Evolutionary conservation across 805 yeast genomes (phyloP).

Genomic region (Wickerhamiella cacticola): DNA sequence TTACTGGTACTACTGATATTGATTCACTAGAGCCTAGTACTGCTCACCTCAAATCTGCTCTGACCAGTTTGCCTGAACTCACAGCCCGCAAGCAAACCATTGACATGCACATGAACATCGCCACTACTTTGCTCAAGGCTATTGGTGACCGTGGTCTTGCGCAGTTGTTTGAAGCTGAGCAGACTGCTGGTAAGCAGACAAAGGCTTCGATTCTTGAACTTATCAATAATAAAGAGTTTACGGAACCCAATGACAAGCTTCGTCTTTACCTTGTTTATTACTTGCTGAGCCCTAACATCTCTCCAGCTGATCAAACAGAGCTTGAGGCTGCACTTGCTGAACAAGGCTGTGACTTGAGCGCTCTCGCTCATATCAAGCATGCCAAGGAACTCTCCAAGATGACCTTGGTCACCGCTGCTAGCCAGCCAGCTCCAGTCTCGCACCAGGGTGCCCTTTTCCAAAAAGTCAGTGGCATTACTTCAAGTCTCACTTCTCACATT

Average conservation of each 20-base stretch:
- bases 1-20: conserved; percentile 57
- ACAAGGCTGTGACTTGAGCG: conserved; percentile 47
- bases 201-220: conserved; percentile 44
- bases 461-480: conserved; percentile 58
- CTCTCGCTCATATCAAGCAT: conserved; percentile 64
- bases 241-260: conserved; percentile 56
- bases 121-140: conserved; percentile 70
- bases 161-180: conserved; percentile 88
- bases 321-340: conserved; percentile 51
- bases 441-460: conserved; percentile 31
- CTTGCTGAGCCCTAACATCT: conserved; percentile 33
- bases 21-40: conserved; percentile 53
- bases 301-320: conserved; percentile 42
- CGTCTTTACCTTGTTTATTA: conserved; percentile 78
- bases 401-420: conserved; percentile 27
- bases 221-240: conserved; percentile 45
- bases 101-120: conserved; percentile 94
- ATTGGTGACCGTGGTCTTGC: conserved; percentile 81
- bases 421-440: conserved; percentile 17
- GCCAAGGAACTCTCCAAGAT: conserved; percentile 62
- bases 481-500: conserved; percentile 59
- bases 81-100: conserved; percentile 77
- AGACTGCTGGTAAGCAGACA: conserved; percentile 42
- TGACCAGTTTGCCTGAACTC: conserved; percentile 82
- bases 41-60: conserved; percentile 48